A percentile compares a stretch with the other conserved stretches of the same genome.
phyloP scores from a whole-genome alignment of 78 protist genomes.

The Bigelowiella natans region DNA sequence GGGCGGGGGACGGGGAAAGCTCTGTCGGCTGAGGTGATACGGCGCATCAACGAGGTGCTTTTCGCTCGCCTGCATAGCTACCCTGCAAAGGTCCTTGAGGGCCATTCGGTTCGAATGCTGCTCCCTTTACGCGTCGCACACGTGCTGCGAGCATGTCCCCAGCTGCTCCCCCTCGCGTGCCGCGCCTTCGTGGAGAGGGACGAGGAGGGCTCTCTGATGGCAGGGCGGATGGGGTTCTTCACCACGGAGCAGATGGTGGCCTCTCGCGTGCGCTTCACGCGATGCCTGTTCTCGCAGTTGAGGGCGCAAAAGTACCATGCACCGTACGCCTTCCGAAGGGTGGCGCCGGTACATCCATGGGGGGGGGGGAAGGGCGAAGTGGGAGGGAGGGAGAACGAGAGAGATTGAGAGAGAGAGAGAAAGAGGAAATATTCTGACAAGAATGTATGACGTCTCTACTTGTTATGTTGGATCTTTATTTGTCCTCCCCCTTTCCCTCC shows the following conservation, averaged over 20 bases:
- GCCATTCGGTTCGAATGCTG: background rate
- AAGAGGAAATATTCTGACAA: too few species aligned
- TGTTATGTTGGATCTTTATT: too few species aligned
- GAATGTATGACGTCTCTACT: too few species aligned
- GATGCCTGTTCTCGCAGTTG: slow-evolving; percentile 24
- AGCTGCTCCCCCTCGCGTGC: slow-evolving; percentile 20
- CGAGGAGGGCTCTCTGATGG: background rate
- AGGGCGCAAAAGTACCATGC: background rate
- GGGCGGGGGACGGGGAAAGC: too few species aligned
- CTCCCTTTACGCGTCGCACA: slow-evolving; percentile 11
- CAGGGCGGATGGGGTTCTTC: background rate
- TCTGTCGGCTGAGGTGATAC: background rate
- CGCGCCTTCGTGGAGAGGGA: slow-evolving; percentile 17
- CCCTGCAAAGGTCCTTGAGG: background rate
- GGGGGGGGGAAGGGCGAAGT: too few species aligned
- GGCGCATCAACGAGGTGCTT: background rate
- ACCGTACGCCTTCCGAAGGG: background rate
- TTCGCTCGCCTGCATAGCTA: too few species aligned
- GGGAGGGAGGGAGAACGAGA: too few species aligned
- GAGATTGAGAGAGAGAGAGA: too few species aligned
- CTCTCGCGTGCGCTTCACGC: background rate
- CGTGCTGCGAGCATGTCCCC: background rate
- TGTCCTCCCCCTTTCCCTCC: too few species aligned
- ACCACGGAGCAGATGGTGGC: background rate
- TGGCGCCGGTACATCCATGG: background rate